Conservation (phyloP, 306 rosid species). For the Fragaria nilgerrensis region DNA sequence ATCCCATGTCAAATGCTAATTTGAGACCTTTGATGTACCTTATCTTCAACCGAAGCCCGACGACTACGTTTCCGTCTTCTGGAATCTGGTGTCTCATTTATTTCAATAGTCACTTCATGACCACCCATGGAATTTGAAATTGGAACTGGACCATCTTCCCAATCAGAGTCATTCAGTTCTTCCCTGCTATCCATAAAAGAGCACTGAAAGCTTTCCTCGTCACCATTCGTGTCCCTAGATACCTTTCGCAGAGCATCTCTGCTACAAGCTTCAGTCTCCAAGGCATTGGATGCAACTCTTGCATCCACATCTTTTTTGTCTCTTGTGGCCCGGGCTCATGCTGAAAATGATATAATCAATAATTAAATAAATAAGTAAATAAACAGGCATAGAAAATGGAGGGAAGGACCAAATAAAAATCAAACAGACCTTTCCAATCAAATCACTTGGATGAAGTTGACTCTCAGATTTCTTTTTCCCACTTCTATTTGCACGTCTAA, state of each 20-base stretch:
- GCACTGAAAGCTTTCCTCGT: constrained; percentile 30
- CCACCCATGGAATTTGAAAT: constrained; percentile 25
- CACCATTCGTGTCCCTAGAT: constrained; percentile 35
- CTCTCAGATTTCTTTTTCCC: constrained; percentile 28
- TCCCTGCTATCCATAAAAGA: constrained; percentile 36
- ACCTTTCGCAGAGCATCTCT: constrained; percentile 33
- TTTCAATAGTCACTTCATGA: constrained; percentile 61
- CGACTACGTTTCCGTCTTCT: constrained; percentile 46
- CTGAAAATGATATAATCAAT: constrained; percentile 35
- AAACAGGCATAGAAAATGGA: background rate
- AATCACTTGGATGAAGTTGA: constrained; percentile 20
- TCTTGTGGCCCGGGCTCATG: constrained; percentile 31
- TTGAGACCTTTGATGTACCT: constrained; percentile 45
- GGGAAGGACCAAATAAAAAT: constrained; percentile 15
- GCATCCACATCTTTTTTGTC: constrained; percentile 34
- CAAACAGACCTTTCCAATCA: constrained; percentile 28
- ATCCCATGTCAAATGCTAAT: constrained; percentile 20
- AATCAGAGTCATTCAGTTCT: constrained; percentile 67
- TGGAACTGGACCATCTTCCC: constrained; percentile 82
- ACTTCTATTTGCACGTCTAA: constrained; percentile 28
- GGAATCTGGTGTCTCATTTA: constrained; percentile 55
- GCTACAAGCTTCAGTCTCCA: constrained; percentile 40
- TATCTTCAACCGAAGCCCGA: constrained; percentile 76
- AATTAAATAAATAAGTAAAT: background rate
- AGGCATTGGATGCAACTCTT: constrained; percentile 25